Evolutionary conservation across 1,284 basidiomycete genomes (phyloP).

Genomic region (Fistulina hepatica): DNA sequence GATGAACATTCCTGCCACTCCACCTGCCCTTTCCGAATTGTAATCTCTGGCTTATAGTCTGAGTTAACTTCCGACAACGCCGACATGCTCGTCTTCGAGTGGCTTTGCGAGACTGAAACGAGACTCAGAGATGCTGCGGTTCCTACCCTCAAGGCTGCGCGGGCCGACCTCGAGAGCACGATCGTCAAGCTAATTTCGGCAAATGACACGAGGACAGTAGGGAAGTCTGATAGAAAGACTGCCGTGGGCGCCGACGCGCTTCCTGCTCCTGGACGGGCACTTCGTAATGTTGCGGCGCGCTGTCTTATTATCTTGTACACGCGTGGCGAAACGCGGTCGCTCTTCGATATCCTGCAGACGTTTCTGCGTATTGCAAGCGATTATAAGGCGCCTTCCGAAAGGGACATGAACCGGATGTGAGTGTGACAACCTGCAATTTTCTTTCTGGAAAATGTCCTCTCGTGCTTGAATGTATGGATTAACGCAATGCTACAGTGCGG

Average conservation of each 20-base stretch:
- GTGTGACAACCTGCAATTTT: too few relatives aligned
- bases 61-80: slow-evolving; percentile 65
- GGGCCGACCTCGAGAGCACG: slow-evolving; percentile 48
- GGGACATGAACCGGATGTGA: slow-evolving; percentile 58
- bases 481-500: slow-evolving; percentile 41
- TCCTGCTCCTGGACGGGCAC: slow-evolving; percentile 74
- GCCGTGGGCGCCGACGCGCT: slow-evolving; percentile 48
- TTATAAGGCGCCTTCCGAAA: slow-evolving; percentile 49
- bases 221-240: too few relatives aligned
- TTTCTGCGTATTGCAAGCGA: slow-evolving; percentile 69
- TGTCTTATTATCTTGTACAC: slow-evolving; percentile 73
- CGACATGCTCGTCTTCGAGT: slow-evolving; percentile 74
- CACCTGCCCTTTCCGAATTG: too few relatives aligned
- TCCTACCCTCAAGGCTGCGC: slow-evolving; percentile 46
- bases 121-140: slow-evolving; percentile 42
- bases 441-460: too few relatives aligned
- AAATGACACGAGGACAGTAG: too few relatives aligned
- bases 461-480: slow-evolving; percentile 8
- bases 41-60: too few relatives aligned
- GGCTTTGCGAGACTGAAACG: slow-evolving; percentile 62
- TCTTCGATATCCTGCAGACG: slow-evolving; percentile 82
- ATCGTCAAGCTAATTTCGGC: slow-evolving; percentile 56
- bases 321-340: slow-evolving; percentile 69
- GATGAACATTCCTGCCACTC: too few relatives aligned
- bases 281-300: slow-evolving; percentile 71